Evolutionary conservation across 2,329 filamentous ascomycete species (phyloP).

Genomic region (Aspergillus alliaceus): DNA sequence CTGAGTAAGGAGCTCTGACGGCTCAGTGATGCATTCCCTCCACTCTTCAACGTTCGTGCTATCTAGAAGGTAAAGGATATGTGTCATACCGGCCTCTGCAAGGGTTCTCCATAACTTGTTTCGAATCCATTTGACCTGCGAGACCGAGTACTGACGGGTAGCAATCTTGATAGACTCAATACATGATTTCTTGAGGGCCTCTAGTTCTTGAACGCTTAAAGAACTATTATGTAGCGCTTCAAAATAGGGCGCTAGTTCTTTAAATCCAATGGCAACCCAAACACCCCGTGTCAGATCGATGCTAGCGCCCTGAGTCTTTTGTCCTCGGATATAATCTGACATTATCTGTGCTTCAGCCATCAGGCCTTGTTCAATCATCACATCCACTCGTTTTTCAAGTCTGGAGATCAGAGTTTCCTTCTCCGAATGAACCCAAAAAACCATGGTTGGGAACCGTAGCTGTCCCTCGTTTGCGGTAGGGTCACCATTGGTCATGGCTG

Average conservation of each 20-base stretch:
- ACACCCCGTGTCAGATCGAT: constrained; percentile 80
- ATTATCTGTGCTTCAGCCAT: constrained; percentile 62
- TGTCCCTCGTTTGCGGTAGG: constrained; percentile 19
- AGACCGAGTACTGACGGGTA: constrained; percentile 83
- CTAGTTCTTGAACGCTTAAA: constrained; percentile 43
- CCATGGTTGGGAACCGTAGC: constrained; percentile 59
- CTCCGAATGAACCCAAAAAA: constrained; percentile 87
- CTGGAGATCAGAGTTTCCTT: constrained; percentile 66
- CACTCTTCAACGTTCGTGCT: constrained; percentile 69
- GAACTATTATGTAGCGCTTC: constrained; percentile 40
- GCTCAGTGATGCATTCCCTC: constrained; percentile 61
- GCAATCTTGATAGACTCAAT: constrained; percentile 77
- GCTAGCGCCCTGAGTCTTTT: constrained; percentile 48
- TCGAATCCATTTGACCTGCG: constrained; percentile 83
- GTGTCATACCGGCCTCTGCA: constrained; percentile 52
- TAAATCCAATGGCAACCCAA: constrained; percentile 96
- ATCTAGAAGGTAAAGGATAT: constrained; percentile 75
- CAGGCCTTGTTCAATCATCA: constrained; percentile 72
- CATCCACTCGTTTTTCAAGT: constrained; percentile 75
- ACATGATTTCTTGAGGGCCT: constrained; percentile 57
- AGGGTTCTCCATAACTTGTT: constrained; percentile 75
- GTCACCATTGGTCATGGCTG: constrained; percentile 23
- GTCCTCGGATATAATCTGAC: constrained; percentile 46
- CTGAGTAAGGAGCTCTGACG: constrained; percentile 62
- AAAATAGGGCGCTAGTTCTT: constrained; percentile 79